These are phyloP conservation scores for Zalerion maritima DNA, from an alignment of 495 filamentous ascomycete species.

Conservation along the genomic window DNA sequence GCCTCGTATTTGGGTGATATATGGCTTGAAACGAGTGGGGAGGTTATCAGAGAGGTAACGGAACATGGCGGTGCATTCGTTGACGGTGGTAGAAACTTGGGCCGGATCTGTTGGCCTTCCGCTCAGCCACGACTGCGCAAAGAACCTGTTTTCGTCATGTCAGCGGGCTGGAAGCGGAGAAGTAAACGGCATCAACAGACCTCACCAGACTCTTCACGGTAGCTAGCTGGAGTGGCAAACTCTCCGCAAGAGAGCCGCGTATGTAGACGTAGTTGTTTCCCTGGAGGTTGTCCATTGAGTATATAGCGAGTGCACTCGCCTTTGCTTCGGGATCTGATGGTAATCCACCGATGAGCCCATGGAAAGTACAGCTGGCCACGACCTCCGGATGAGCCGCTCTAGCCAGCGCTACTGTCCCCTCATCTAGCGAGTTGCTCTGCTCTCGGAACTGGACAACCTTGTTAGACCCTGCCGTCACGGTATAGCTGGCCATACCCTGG, in stretches of 20 bases:
- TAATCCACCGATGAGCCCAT: conserved; percentile 3
- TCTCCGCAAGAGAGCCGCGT: neutral
- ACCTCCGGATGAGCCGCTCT: conserved; percentile 1
- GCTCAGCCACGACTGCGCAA: conserved; percentile 5
- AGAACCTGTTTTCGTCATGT: conserved; percentile 4
- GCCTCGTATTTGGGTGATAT: conserved; percentile 7
- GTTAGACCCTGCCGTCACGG: neutral
- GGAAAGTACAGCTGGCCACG: conserved; percentile 1
- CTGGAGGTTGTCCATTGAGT: conserved; percentile 4
- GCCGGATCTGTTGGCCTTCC: conserved; percentile 1
- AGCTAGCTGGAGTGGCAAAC: conserved; percentile 1
- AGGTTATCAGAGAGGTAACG: conserved; percentile 3
- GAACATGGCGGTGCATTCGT: neutral
- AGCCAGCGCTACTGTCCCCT: conserved; percentile 1
- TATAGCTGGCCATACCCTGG: conserved; percentile 3
- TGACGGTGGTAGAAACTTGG: conserved; percentile 1
- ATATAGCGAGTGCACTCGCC: conserved; percentile 1
- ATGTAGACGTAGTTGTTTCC: conserved; percentile 1
- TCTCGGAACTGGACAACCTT: conserved; percentile 5
- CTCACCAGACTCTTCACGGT: conserved; percentile 1
- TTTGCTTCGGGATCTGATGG: no score
- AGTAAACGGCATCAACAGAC: neutral
- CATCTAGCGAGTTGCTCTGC: conserved; percentile 1
- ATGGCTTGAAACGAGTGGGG: conserved; percentile 6
- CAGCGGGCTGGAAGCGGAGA: neutral